Conservation (phyloP, 179 eudicot genomes). For the Spinacia oleracea region DNA sequence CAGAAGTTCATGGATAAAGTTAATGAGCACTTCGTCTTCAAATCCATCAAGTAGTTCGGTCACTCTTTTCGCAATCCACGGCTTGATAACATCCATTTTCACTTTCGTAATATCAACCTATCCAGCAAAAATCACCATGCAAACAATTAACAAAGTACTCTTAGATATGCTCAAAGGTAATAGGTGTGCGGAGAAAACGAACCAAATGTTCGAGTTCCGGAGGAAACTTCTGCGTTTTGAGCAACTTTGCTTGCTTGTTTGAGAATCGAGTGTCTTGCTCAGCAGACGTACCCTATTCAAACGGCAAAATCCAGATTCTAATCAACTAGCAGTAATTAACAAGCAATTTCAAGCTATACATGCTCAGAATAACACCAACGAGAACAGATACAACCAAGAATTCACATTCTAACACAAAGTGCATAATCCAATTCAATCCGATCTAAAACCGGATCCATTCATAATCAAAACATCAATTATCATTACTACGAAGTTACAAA, state of each 20-base stretch:
- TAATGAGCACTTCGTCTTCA: constrained; percentile 97
- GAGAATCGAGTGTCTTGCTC: constrained; percentile 98
- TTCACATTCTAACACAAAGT: neutral
- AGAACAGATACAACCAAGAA: neutral
- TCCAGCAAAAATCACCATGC: constrained; percentile 15
- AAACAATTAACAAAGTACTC: constrained; percentile 4
- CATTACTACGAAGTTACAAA: neutral
- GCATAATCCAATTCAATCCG: neutral
- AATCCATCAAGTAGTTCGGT: constrained; percentile 97
- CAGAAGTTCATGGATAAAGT: constrained; percentile 81
- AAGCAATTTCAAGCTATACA: neutral
- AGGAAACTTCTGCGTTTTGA: constrained; percentile 87
- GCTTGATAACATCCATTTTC: constrained; percentile 93
- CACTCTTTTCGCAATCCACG: constrained; percentile 90
- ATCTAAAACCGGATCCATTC: neutral
- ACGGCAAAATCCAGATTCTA: neutral
- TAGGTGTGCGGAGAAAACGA: constrained; percentile 13
- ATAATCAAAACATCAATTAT: neutral
- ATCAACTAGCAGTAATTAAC: neutral
- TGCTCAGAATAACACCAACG: neutral
- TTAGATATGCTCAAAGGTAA: neutral
- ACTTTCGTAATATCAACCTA: constrained; percentile 90
- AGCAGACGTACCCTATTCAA: constrained; percentile 86
- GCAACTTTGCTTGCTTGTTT: constrained; percentile 90
- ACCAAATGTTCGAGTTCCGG: constrained; percentile 93